These are phyloP conservation scores for Epichloe amarillans DNA, from an alignment of 2,329 filamentous ascomycete genomes.

Conservation along the genomic window DNA sequence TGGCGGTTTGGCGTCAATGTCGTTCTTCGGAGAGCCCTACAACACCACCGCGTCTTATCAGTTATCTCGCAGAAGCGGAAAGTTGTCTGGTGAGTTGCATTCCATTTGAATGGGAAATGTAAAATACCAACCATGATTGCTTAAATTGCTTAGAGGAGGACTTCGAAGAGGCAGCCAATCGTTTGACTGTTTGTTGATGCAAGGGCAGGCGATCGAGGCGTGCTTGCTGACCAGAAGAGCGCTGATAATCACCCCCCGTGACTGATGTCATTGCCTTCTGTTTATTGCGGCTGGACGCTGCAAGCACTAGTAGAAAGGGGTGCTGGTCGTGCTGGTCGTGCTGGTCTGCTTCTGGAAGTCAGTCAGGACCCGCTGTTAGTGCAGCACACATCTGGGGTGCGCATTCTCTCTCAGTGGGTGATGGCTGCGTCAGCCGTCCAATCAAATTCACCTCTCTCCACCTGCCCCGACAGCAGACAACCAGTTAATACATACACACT, in stretches of 20 bases:
- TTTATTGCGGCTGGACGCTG: too few species aligned
- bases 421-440: conserved; percentile 6
- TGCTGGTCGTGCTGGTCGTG: too few species aligned
- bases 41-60: not conserved
- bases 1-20: conserved; percentile 60
- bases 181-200: too few species aligned
- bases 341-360: too few species aligned
- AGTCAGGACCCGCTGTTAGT: conserved; percentile 1
- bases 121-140: not conserved
- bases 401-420: not conserved
- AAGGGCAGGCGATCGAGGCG: too few species aligned
- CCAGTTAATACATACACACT: too few species aligned
- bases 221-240: too few species aligned
- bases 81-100: not conserved
- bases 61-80: not conserved
- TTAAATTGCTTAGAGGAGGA: not conserved
- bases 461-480: conserved; percentile 1
- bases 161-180: too few species aligned
- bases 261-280: too few species aligned
- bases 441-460: conserved; percentile 13
- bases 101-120: not conserved
- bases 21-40: conserved; percentile 41
- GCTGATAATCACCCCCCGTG: too few species aligned
- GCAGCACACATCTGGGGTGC: not conserved
- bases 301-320: too few species aligned